Base-by-base conservation (phyloP, 805 yeast species). In the Ogataea nitratoaversa region DNA sequence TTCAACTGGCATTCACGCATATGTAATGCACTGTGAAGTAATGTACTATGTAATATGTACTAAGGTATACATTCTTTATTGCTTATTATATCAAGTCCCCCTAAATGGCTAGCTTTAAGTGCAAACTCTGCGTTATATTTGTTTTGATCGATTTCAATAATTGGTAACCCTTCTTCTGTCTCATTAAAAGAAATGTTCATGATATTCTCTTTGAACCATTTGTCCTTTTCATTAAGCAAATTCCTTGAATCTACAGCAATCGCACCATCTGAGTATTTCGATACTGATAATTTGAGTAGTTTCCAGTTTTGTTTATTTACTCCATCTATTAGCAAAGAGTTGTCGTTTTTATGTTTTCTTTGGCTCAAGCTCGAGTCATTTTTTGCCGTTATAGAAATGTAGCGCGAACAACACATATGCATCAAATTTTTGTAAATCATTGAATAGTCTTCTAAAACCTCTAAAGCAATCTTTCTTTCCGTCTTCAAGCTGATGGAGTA, bases 101-200 rank as follows among this genome's bases (percentile, higher is more conserved):
- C 29, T 9, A 27, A 14, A 13, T 13, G 29, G 13, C 29, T 13
- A 27, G 29, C 29, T 27, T 27, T 27, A 13, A 5, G 14, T 9
- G 14, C 5, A 13, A 27, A 27, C 14, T 29, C 19, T 5, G 5
- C 31, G 16, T 7, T 14, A 6, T 29, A 16, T 16, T 29, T 29
- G 8, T 5, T 5, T 16, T 5, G 8, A n/a, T n/a, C 7, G 8
- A 4, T 14, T 9, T 34, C 30, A 3, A 25, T 25, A 14, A 23
- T 16, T 5, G 36, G 36, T 20, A 33, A 22, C 30, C 29, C 29
- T 12, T 16, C 19, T 9, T 5, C 18, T 13, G 22, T 25, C 23
- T 28, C 36, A 25, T 19, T 6, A 6, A n/a, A 29, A 6, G 31
- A 29, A 12, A 34, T 34, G 11, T 34, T 20, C 36, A 34, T 34